Evolutionary conservation across 352 stramenopile species (phyloP).

Genomic region (Phytopythium oedochilum): DNA sequence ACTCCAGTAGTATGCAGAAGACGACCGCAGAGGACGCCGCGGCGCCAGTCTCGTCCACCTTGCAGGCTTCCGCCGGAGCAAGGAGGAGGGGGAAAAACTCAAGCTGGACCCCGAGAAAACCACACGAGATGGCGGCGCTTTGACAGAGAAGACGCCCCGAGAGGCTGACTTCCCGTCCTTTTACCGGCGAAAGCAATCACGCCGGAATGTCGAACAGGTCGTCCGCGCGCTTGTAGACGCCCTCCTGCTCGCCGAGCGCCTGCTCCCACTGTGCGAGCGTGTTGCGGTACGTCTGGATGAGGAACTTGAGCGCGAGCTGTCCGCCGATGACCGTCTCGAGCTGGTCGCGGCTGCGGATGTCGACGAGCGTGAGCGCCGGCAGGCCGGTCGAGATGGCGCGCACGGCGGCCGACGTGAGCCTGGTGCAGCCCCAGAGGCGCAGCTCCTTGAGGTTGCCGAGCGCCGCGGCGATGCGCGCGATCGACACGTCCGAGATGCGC

Average conservation of each 20-base stretch:
- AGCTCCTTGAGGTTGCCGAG: constrained; percentile 63
- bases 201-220: constrained; percentile 46
- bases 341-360: constrained; percentile 75
- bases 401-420: constrained; percentile 71
- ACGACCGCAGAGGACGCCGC: too few relatives aligned
- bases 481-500: constrained; percentile 69
- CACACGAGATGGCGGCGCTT: constrained; percentile 4
- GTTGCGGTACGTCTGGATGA: constrained; percentile 72
- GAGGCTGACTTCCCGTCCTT: too few relatives aligned
- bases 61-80: too few relatives aligned
- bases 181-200: too few relatives aligned
- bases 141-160: too few relatives aligned
- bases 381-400: constrained; percentile 63
- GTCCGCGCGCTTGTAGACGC: constrained; percentile 64
- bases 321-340: constrained; percentile 76
- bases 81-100: background rate
- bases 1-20: too few relatives aligned
- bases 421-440: constrained; percentile 77
- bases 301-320: constrained; percentile 64
- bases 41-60: background rate
- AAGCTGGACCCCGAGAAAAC: background rate
- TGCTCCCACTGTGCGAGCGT: constrained; percentile 70
- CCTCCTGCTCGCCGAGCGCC: constrained; percentile 47
- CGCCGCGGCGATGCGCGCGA: constrained; percentile 48
- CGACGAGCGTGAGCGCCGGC: constrained; percentile 56